Evolutionary conservation across 352 stramenopile species (phyloP), one percentile per base, ranked within the genome.

Genomic region (Phytophthora pini): DNA sequence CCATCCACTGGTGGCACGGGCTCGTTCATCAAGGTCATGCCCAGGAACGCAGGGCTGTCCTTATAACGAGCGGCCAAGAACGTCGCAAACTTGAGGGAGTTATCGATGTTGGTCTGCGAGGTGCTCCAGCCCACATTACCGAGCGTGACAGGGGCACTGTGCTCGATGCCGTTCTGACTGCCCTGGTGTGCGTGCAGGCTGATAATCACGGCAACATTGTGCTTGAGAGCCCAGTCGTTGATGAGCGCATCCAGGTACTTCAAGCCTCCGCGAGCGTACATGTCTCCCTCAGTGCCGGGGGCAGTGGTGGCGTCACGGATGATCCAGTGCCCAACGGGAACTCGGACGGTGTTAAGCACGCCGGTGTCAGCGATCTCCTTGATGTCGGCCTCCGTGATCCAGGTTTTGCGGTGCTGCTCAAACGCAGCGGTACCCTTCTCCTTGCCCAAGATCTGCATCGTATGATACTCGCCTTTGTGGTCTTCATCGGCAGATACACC

Each of bases 141-240:
- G 15, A 67, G 47, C 0, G 57, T 56, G 1, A 53, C 9, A 50
- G 75, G 76, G 2, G 72, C 56, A 24, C 74, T 89, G 48, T 87
- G 76, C 46, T 87, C 79, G 61, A 68, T 71, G 11, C 79, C 77
- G 27, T 90, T 90, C 61, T 90, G 79, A 3, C 77, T 88, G 5
- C 79, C 77, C 15, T 77, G 61, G 43, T 87, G 77, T 3, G 77
- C 63, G 56, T 88, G 81, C 7, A 88, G 67, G 41, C 79, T 88
- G 15, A 89, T 54, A 41, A 88, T 70, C 4, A 90, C 81, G 0
- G 81, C 67, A 5, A 88, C 6, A 38, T 88, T 84, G 68, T 84
- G 75, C 66, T 76, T 77, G 38, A 73, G 43, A 12, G 70, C 79
- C 82, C 79, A 90, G 1, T 63, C 36, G 53, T 75, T 77, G 50